Evolutionary conservation across 1,284 basidiomycete species (phyloP).

Genomic region (Tylopilus sp.): DNA sequence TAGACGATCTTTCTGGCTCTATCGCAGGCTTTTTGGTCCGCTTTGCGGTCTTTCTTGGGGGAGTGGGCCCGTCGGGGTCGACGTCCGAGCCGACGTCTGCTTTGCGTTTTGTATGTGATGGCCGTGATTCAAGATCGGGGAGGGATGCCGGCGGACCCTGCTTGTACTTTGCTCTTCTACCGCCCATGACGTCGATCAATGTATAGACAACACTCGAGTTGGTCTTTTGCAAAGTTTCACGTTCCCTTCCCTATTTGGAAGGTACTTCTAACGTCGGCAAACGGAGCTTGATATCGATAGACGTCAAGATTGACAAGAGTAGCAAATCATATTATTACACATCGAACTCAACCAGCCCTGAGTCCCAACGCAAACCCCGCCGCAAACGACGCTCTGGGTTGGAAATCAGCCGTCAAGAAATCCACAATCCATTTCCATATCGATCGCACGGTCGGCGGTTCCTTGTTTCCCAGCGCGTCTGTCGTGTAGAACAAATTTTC

Average conservation of each 20-base stretch:
- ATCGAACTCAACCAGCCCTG: constrained; percentile 48
- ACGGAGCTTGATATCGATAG: neutral
- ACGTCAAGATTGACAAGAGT: neutral
- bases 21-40: constrained; percentile 36
- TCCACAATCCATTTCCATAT: constrained; percentile 72
- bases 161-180: constrained; percentile 87
- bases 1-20: constrained; percentile 16
- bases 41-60: constrained; percentile 44
- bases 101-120: constrained; percentile 64
- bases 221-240: constrained; percentile 25
- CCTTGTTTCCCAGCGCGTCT: constrained; percentile 48
- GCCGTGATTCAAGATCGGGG: constrained; percentile 33
- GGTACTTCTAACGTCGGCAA: neutral
- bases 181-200: constrained; percentile 35
- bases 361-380: constrained; percentile 68
- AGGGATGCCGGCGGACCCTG: constrained; percentile 74
- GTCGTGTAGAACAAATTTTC: constrained; percentile 67
- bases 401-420: constrained; percentile 92
- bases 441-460: constrained; percentile 58
- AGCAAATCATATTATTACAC: neutral
- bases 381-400: constrained; percentile 72
- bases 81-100: constrained; percentile 51
- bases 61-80: constrained; percentile 35
- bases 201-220: neutral
- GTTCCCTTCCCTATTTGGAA: constrained; percentile 24